These are phyloP conservation scores for Blastobotrys terrestris DNA, from an alignment of 805 yeast species.

Conservation along the genomic window DNA sequence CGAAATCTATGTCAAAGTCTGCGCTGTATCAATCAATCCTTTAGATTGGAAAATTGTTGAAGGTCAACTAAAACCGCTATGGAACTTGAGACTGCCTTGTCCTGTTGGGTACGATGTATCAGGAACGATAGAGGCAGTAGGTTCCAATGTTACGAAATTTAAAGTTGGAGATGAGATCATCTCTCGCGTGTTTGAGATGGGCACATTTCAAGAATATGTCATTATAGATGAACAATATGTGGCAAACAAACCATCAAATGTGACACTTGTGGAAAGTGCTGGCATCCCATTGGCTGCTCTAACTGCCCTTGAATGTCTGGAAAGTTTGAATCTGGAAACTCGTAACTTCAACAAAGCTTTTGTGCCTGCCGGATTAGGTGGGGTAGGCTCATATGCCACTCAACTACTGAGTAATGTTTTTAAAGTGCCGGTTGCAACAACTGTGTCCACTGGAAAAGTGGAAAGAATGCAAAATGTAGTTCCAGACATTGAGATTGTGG, in stretches of 20 bases:
- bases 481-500: conserved; percentile 20
- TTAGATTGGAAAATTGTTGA: conserved; percentile 18
- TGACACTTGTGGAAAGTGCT: conserved; percentile 18
- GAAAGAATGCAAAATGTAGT: conserved; percentile 10
- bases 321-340: conserved; percentile 2
- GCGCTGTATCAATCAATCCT: conserved; percentile 24
- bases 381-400: conserved; percentile 17
- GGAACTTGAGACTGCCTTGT: conserved; percentile 11
- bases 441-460: conserved; percentile 20
- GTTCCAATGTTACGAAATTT: conserved; percentile 16
- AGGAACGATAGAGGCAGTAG: conserved; percentile 23
- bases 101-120: conserved; percentile 22
- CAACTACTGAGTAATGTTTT: conserved; percentile 20
- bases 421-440: conserved; percentile 18
- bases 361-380: conserved; percentile 17
- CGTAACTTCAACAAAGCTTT: conserved; percentile 14
- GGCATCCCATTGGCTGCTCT: conserved; percentile 17
- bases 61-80: conserved; percentile 11
- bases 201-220: conserved; percentile 18
- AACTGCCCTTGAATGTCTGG: conserved; percentile 16
- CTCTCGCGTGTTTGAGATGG: conserved; percentile 7
- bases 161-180: conserved; percentile 21
- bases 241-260: conserved; percentile 17
- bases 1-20: conserved; percentile 10
- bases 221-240: conserved; percentile 10